These are phyloP conservation scores for Proliferodiscus dingleyae DNA, from an alignment of 2,329 filamentous ascomycete species.

Conservation along the genomic window DNA sequence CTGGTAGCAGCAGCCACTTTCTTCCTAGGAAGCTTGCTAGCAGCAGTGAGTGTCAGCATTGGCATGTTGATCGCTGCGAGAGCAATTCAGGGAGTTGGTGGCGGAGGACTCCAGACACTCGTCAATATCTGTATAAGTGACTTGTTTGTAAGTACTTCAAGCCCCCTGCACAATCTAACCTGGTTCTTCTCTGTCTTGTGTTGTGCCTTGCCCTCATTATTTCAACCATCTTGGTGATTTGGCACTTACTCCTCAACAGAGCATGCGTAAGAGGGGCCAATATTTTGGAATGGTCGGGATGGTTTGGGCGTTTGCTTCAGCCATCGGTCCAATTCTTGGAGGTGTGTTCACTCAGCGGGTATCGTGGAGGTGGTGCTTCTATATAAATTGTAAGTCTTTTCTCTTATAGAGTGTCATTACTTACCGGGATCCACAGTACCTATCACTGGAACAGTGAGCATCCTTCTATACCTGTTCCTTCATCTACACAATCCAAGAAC, in stretches of 20 bases:
- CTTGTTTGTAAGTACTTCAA: too few species aligned
- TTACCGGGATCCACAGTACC: conserved; percentile 14
- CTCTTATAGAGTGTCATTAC: neutral
- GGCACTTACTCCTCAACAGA: too few species aligned
- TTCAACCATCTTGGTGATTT: too few species aligned
- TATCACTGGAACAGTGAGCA: conserved; percentile 33
- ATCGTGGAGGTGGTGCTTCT: conserved; percentile 55
- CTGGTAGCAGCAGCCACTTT: neutral
- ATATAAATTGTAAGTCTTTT: conserved; percentile 7
- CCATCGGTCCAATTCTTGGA: conserved; percentile 61
- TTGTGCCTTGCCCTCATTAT: too few species aligned
- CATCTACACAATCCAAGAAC: conserved; percentile 64
- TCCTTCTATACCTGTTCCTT: conserved; percentile 57
- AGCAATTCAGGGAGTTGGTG: conserved; percentile 59
- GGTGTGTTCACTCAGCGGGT: conserved; percentile 60
- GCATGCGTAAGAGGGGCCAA: conserved; percentile 44
- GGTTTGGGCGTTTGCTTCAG: conserved; percentile 58
- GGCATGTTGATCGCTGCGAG: conserved; percentile 60
- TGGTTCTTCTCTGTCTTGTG: too few species aligned
- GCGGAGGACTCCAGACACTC: conserved; percentile 56
- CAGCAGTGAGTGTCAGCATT: conserved; percentile 32
- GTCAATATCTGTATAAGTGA: conserved; percentile 59
- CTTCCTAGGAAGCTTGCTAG: neutral
- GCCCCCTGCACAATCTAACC: too few species aligned
- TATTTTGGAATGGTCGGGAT: conserved; percentile 34